Conservation (phyloP, 2,329 filamentous ascomycete species). For the Annulohypoxylon truncatum region DNA sequence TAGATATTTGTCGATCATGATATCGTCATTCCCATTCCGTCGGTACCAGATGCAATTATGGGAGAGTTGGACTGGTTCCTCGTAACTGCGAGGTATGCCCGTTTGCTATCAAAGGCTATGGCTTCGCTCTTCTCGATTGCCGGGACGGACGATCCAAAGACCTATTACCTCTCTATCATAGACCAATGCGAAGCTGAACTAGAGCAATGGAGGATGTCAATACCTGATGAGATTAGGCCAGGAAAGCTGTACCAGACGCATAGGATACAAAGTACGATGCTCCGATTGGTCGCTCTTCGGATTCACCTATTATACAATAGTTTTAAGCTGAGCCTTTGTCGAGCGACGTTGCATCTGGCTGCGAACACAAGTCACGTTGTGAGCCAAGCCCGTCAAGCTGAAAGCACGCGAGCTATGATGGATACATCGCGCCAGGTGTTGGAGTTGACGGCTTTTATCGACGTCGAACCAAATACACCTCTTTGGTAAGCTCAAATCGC, state of each 20-base stretch:
- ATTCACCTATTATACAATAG: conserved; percentile 48
- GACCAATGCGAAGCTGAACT: conserved; percentile 46
- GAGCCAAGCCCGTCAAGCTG: conserved; percentile 22
- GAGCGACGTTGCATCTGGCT: conserved; percentile 43
- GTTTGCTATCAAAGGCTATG: conserved; percentile 47
- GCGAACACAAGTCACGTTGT: conserved; percentile 22
- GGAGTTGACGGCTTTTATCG: conserved; percentile 46
- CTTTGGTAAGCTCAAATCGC: conserved; percentile 41
- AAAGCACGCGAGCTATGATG: conserved; percentile 40
- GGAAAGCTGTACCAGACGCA: conserved; percentile 33
- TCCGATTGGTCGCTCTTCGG: conserved; percentile 31
- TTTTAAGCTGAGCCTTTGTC: conserved; percentile 44
- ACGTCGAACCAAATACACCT: conserved; percentile 48
- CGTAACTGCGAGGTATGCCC: conserved; percentile 42
- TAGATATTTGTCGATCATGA: conserved; percentile 50
- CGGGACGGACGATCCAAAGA: conserved; percentile 41
- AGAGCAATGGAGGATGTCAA: conserved; percentile 47
- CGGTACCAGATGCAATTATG: conserved; percentile 38
- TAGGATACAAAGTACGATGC: conserved; percentile 15
- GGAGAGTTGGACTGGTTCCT: conserved; percentile 48
- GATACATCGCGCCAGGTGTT: conserved; percentile 45
- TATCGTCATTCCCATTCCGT: conserved; percentile 49
- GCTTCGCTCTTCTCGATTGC: conserved; percentile 49
- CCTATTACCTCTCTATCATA: conserved; percentile 45
- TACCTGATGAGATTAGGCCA: conserved; percentile 40